Percentiles rank a stretch among this genome's conserved stretches.
Conservation (phyloP, 768 basidiomycete species). For the Chlorophyllum brunneum region DNA sequence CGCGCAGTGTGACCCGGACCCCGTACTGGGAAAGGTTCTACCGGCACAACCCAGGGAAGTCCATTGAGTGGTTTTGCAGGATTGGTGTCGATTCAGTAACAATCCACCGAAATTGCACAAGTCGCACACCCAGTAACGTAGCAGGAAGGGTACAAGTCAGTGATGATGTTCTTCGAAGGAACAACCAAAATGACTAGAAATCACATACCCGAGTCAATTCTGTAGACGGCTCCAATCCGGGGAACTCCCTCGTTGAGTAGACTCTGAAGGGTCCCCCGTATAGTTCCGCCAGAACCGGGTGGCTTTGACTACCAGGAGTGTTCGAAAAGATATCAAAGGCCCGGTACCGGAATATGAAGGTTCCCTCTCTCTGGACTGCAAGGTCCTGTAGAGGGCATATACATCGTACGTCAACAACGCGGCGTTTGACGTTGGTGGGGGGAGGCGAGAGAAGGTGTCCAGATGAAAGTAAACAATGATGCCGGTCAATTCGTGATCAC, state of each 20-base stretch:
- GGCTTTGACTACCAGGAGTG: constrained; percentile 22
- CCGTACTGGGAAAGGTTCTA: constrained; percentile 36
- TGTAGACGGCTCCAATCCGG: constrained; percentile 64
- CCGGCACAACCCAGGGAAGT: background rate
- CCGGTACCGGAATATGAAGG: constrained; percentile 69
- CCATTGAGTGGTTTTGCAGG: background rate
- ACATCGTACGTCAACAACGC: background rate
- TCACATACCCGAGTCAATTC: constrained; percentile 58
- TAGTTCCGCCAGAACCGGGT: constrained; percentile 55
- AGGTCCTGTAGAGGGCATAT: no score
- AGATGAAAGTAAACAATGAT: no score
- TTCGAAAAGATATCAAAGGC: constrained; percentile 56
- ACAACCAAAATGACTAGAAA: constrained; percentile 3
- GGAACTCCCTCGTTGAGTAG: constrained; percentile 74
- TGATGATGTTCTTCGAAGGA: background rate
- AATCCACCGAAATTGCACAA: no score
- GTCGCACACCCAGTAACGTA: no score
- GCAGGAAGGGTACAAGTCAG: no score
- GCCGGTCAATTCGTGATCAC: no score
- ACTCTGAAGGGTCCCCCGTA: constrained; percentile 66
- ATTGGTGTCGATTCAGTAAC: no score
- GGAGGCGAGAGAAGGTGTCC: no score
- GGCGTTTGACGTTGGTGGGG: no score
- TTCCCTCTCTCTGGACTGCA: constrained; percentile 63
- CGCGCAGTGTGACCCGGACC: constrained; percentile 37